Conservation (phyloP, 306 rosid genomes). For the Mimosa bimucronata region DNA sequence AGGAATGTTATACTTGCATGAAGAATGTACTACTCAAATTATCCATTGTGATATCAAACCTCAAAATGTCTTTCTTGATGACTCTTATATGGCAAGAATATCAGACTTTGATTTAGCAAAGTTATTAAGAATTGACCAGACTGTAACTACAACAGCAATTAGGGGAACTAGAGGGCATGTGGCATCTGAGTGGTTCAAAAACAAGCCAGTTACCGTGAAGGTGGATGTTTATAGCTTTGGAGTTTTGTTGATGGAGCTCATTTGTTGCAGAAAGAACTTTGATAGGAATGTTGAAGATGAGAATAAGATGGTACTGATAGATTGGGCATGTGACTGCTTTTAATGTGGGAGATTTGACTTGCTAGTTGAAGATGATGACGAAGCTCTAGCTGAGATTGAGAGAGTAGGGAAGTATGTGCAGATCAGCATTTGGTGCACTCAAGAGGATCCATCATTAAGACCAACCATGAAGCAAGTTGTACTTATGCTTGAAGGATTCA, state of each 20-base stretch:
- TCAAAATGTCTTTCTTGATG: slow-evolving; percentile 31
- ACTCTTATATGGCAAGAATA: slow-evolving; percentile 9
- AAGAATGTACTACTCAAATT: slow-evolving; percentile 27
- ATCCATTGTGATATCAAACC: slow-evolving; percentile 42
- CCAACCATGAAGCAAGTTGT: slow-evolving; percentile 18
- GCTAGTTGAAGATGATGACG: slow-evolving; percentile 32
- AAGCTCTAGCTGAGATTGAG: slow-evolving; percentile 17
- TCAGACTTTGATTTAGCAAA: slow-evolving; percentile 35
- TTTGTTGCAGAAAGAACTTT: slow-evolving; percentile 21
- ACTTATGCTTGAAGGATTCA: slow-evolving; percentile 34
- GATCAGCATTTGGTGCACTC: slow-evolving; percentile 11
- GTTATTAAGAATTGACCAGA: slow-evolving; percentile 21
- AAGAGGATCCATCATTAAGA: slow-evolving; percentile 30
- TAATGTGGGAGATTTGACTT: neutral
- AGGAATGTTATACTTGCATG: slow-evolving; percentile 33
- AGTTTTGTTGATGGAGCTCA: slow-evolving; percentile 34
- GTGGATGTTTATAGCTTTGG: slow-evolving; percentile 38
- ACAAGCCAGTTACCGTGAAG: slow-evolving; percentile 10
- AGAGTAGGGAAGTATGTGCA: slow-evolving; percentile 20
- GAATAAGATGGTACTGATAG: slow-evolving; percentile 14
- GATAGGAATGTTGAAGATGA: neutral
- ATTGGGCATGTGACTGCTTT: slow-evolving; percentile 32
- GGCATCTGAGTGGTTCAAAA: slow-evolving; percentile 35
- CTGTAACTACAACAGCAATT: slow-evolving; percentile 9
- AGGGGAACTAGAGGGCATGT: slow-evolving; percentile 42